Evolutionary conservation across 2,329 filamentous ascomycete species (phyloP).

Genomic region (Cladosporium sp.): DNA sequence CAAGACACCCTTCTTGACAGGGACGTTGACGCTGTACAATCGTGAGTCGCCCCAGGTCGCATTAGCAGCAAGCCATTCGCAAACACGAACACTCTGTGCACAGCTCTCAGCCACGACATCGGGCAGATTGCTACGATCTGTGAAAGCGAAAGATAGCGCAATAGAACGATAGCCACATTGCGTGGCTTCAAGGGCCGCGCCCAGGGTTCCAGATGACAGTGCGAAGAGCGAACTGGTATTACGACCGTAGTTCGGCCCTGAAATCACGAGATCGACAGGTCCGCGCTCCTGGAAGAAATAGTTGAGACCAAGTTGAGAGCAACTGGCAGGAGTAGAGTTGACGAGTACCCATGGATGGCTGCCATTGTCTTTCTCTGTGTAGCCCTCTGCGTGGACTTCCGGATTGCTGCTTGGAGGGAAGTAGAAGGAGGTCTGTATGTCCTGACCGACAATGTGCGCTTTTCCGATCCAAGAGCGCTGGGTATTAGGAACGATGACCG

Average conservation of each 20-base stretch:
- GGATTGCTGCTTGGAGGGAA: slow-evolving; percentile 43
- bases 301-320: slow-evolving; percentile 46
- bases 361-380: slow-evolving; percentile 32
- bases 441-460: slow-evolving; percentile 83
- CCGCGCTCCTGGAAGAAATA: slow-evolving; percentile 43
- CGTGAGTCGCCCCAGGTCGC: slow-evolving; percentile 60
- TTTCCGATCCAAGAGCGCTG: slow-evolving; percentile 99
- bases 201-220: slow-evolving; percentile 46
- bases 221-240: slow-evolving; percentile 50
- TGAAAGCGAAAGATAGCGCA: slow-evolving; percentile 87
- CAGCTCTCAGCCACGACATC: slow-evolving; percentile 74
- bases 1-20: slow-evolving; percentile 70
- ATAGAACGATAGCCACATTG: slow-evolving; percentile 56
- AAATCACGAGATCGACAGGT: slow-evolving; percentile 45
- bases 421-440: slow-evolving; percentile 64
- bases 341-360: slow-evolving; percentile 46
- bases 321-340: slow-evolving; percentile 47
- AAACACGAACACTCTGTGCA: slow-evolving; percentile 67
- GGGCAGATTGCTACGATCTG: slow-evolving; percentile 76
- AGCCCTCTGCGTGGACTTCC: slow-evolving; percentile 23
- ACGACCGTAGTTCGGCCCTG: slow-evolving; percentile 48
- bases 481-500: slow-evolving; percentile 82
- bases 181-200: slow-evolving; percentile 47
- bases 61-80: slow-evolving; percentile 72
- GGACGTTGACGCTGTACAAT: slow-evolving; percentile 89